phyloP scores from a whole-genome alignment of 2,329 filamentous ascomycete genomes.

The Aspergillus felis region DNA sequence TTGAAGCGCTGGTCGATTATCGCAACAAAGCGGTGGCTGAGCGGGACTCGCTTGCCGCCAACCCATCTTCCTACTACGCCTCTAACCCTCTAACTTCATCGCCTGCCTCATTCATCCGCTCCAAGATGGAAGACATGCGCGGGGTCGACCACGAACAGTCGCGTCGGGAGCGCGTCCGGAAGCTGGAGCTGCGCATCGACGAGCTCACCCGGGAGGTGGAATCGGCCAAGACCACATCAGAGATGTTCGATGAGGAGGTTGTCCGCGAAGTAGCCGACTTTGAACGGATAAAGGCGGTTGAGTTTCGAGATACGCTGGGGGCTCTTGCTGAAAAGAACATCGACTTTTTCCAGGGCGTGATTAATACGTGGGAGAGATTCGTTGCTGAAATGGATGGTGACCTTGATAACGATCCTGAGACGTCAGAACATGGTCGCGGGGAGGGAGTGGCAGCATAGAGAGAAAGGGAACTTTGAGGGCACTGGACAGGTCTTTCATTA shows the following conservation, averaged over 20 bases:
- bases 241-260: conserved; percentile 95
- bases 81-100: conserved; percentile 54
- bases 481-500: not conserved
- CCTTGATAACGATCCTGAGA: conserved; percentile 21
- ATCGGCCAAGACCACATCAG: conserved; percentile 75
- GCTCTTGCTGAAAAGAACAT: conserved; percentile 80
- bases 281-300: conserved; percentile 89
- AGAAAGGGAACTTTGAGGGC: not conserved
- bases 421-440: conserved; percentile 17
- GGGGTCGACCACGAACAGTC: conserved; percentile 95
- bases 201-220: conserved; percentile 88
- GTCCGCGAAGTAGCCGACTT: conserved; percentile 91
- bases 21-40: conserved; percentile 86
- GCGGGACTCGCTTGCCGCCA: conserved; percentile 71
- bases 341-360: conserved; percentile 75
- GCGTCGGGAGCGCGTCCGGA: conserved; percentile 78
- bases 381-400: conserved; percentile 81
- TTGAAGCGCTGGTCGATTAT: conserved; percentile 92
- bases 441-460: conserved; percentile 9
- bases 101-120: conserved; percentile 79
- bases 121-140: conserved; percentile 93
- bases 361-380: conserved; percentile 84
- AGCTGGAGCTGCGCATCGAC: conserved; percentile 88
- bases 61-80: conserved; percentile 57
- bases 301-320: conserved; percentile 85